phyloP scores from a whole-genome alignment of 208 protist genomes.

The Leishmania tropica region DNA sequence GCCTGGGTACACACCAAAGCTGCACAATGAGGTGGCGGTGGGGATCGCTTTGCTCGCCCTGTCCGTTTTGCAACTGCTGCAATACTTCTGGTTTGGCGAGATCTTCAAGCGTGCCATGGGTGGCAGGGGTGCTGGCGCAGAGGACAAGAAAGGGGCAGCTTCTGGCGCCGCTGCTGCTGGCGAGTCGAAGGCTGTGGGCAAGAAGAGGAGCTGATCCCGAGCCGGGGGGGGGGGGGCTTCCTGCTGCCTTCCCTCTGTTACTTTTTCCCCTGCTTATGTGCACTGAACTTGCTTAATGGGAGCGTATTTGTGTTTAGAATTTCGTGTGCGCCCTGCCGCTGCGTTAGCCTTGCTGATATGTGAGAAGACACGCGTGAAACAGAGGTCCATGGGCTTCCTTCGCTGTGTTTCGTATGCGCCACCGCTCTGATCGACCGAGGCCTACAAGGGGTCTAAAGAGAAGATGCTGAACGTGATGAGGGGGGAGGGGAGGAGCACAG shows the following conservation, averaged over 20 bases:
- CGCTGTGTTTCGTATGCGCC: neutral
- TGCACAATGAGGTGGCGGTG: constrained; percentile 65
- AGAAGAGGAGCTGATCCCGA: neutral
- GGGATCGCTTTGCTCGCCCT: constrained; percentile 59
- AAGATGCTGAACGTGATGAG: neutral
- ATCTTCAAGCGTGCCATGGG: constrained; percentile 56
- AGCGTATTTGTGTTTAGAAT: neutral
- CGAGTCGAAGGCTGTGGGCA: neutral
- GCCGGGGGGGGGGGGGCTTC: neutral
- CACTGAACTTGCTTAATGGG: neutral
- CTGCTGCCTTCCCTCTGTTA: neutral
- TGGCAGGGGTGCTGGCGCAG: constrained; percentile 3
- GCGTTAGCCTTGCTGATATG: neutral
- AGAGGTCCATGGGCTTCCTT: neutral
- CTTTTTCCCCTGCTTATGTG: neutral
- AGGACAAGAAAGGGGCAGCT: neutral
- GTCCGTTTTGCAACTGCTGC: constrained; percentile 57
- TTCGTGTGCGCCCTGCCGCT: neutral
- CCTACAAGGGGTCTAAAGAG: neutral
- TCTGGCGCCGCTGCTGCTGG: neutral
- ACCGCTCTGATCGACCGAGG: neutral
- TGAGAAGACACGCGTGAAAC: neutral
- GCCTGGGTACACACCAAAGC: constrained; percentile 30
- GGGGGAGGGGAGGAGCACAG: neutral
- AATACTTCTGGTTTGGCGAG: constrained; percentile 84